phyloP scores from a whole-genome alignment of 2,329 filamentous ascomycete genomes.

The Hymenoscyphus linearis region DNA sequence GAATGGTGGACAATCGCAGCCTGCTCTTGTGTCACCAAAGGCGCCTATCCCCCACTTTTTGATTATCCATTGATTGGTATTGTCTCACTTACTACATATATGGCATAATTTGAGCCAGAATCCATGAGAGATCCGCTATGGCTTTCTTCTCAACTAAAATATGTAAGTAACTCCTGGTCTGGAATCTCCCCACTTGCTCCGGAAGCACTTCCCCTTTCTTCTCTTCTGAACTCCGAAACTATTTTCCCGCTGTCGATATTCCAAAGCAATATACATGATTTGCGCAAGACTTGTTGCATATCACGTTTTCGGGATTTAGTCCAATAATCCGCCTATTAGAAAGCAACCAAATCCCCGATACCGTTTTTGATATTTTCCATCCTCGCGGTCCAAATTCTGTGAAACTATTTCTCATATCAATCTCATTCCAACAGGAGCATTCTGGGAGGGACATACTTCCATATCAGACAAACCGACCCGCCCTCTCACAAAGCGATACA shows the following conservation, averaged over 20 bases:
- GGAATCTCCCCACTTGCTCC: neutral
- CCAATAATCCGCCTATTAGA: neutral
- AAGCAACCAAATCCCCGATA: neutral
- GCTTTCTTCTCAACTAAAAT: neutral
- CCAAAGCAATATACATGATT: neutral
- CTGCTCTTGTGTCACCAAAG: neutral
- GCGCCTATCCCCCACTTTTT: neutral
- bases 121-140: neutral
- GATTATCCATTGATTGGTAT: neutral
- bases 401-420: neutral
- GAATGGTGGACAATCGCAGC: neutral
- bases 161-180: neutral
- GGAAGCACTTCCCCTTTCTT: neutral
- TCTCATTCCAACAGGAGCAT: neutral
- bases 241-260: neutral
- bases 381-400: neutral
- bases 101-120: neutral
- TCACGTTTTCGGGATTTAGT: neutral
- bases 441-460: neutral
- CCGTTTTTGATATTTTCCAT: neutral
- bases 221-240: neutral
- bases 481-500: neutral
- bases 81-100: neutral
- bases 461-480: neutral
- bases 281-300: neutral